Evolutionary conservation across 176 grass and related monocot species (phyloP).

Genomic region (Leersia perrieri): DNA sequence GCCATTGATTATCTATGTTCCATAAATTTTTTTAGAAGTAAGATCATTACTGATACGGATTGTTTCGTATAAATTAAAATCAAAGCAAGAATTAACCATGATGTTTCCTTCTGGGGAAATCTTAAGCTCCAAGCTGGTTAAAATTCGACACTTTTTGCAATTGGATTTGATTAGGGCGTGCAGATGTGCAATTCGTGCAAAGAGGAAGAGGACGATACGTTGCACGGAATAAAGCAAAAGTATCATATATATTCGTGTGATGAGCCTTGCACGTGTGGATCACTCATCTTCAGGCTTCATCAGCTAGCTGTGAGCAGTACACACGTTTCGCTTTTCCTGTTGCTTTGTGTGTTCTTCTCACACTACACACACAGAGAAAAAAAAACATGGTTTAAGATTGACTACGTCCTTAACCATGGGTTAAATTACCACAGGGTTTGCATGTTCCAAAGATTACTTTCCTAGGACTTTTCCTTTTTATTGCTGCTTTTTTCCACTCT

Average conservation of each 20-base stretch:
- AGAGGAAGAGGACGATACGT: not conserved
- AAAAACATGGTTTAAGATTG: not conserved
- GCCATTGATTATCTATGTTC: too few relatives aligned
- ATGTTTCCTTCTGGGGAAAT: not conserved
- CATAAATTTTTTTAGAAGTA: too few relatives aligned
- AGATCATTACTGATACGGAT: too few relatives aligned
- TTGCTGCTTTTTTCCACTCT: not conserved
- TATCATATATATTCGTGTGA: not conserved
- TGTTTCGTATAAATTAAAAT: too few relatives aligned
- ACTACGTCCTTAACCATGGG: slow-evolving; percentile 17
- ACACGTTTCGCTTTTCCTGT: slow-evolving; percentile 18
- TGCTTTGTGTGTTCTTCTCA: slow-evolving; percentile 8
- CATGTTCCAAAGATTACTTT: slow-evolving; percentile 44
- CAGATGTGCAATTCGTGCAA: not conserved
- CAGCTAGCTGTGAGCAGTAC: slow-evolving; percentile 28
- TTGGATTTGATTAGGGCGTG: not conserved
- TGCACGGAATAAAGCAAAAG: slow-evolving; percentile 30
- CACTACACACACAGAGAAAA: not conserved
- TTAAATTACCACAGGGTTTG: not conserved
- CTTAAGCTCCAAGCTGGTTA: not conserved
- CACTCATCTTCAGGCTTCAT: not conserved
- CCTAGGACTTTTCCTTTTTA: slow-evolving; percentile 32
- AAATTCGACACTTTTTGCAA: not conserved
- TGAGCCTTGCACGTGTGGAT: slow-evolving; percentile 45
- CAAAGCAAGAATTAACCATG: too few relatives aligned